Base-by-base conservation (phyloP, 305 asterid species). In the Stenogyne calaminthoides region DNA sequence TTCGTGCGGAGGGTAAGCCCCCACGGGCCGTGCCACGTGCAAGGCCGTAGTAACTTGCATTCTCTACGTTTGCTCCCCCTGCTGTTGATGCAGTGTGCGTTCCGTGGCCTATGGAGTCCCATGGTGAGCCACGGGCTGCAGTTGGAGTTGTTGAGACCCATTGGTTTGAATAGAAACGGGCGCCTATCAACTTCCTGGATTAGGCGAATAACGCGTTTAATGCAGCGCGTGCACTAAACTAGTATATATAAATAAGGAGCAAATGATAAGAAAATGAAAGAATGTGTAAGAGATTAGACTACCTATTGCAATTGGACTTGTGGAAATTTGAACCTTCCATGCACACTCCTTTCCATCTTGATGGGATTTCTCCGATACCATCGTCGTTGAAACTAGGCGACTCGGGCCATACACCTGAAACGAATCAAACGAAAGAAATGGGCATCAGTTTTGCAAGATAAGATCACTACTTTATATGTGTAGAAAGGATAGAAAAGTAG, bases 371-470 rank as follows among this genome's bases (percentile, higher is more conserved):
- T 37, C 88, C 89, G 39, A 88, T 72, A 10, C 78, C 74, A 60
- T 74, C 69, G 56, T 90, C 96, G 22, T 55, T 71, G 82, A 90
- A 90, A 71, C 95, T 85, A 10, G 88, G 86, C 8, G 95, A 90
- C 79, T 88, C 96, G 6, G 96, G 95, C 96, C 96, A 88, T 87
- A 90, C 75, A 4, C 96, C 96, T 90, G 67, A 75, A 59, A 73
- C 64, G 61, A 59, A 1, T 36, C 61, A 60, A 37, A 46, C 60
- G 15, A 32, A 39, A 34, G 37, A 52, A 56, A 11, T 29, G 5
- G 54, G 3, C 8, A 59, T 46, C 11, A 62, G 65, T 6, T 36
- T 54, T 19, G 29, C 14, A 27, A 25, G 60, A 54, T 20, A 54
- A 54, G 60, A 8, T 20, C 52, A 15, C 58, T 16, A 18, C 58